phyloP scores from a whole-genome alignment of 768 basidiomycete species.

The Phanerochaete carnosa region DNA sequence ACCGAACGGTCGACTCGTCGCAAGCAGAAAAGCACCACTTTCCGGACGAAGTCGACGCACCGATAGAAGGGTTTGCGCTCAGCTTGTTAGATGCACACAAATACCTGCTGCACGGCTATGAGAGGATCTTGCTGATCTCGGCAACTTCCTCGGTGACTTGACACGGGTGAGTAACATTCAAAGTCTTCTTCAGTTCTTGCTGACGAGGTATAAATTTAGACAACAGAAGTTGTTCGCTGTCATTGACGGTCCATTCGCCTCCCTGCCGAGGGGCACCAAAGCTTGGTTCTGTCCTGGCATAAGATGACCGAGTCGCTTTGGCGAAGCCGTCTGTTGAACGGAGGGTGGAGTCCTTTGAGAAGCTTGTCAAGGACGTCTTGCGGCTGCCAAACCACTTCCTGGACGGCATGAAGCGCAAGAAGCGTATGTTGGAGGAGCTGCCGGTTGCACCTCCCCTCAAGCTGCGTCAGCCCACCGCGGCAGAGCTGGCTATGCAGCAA shows the following conservation, averaged over 20 bases:
- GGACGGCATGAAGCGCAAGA: conserved; percentile 81
- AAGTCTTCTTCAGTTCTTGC: background rate
- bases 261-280: conserved; percentile 78
- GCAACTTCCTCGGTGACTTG: conserved; percentile 83
- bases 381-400: conserved; percentile 85
- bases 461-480: conserved; percentile 74
- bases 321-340: conserved; percentile 47
- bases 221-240: conserved; percentile 88
- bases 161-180: conserved; percentile 59
- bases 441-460: conserved; percentile 89
- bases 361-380: conserved; percentile 63
- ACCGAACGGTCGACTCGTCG: too few relatives aligned
- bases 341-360: conserved; percentile 72
- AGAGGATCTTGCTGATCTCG: too few relatives aligned
- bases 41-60: too few relatives aligned
- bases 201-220: conserved; percentile 41
- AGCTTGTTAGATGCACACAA: too few relatives aligned
- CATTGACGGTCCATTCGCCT: conserved; percentile 69
- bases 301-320: conserved; percentile 73
- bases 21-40: too few relatives aligned
- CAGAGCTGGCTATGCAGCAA: conserved; percentile 78
- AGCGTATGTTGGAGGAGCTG: conserved; percentile 80
- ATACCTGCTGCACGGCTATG: too few relatives aligned
- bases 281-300: conserved; percentile 85
- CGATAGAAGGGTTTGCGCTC: too few relatives aligned